Conservation (phyloP, 1,139 yeast species). For the Suhomyces atakaporum region DNA sequence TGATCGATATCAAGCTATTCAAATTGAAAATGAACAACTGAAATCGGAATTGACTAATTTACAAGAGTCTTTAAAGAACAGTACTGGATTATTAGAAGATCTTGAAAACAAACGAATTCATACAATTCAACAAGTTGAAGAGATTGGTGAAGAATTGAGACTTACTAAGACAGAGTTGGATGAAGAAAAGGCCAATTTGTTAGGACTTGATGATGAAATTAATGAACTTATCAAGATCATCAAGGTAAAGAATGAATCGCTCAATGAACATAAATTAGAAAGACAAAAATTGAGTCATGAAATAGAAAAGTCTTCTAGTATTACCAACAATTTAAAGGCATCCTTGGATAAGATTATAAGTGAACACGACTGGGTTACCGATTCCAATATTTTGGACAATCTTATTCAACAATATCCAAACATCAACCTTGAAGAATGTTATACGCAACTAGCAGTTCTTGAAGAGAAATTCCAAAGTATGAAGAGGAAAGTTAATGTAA, state of each 20-base stretch:
- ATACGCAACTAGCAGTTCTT: conserved; percentile 57
- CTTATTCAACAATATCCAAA: conserved; percentile 61
- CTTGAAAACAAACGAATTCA: conserved; percentile 34
- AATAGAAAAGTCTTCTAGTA: conserved; percentile 55
- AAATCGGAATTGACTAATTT: conserved; percentile 54
- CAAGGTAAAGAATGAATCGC: conserved; percentile 51
- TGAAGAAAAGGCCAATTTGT: conserved; percentile 60
- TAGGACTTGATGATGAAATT: conserved; percentile 79
- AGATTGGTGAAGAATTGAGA: conserved; percentile 30
- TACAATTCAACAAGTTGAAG: conserved; percentile 27
- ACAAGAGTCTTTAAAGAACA: conserved; percentile 42
- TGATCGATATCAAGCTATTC: conserved; percentile 61
- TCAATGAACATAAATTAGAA: conserved; percentile 54
- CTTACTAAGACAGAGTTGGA: conserved; percentile 50
- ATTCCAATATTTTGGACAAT: conserved; percentile 54
- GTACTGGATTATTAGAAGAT: conserved; percentile 39
- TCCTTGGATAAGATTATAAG: conserved; percentile 52
- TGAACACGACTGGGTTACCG: conserved; percentile 75
- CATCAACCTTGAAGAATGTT: conserved; percentile 63
- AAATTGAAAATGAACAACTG: conserved; percentile 72
- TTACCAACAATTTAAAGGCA: conserved; percentile 41
- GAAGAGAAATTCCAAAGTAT: conserved; percentile 68
- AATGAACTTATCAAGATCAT: conserved; percentile 59
- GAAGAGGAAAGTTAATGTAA: conserved; percentile 82
- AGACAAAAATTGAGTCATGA: conserved; percentile 66